Percentiles rank a stretch among this genome's conserved stretches.
Evolutionary conservation across 2,329 filamentous ascomycete genomes (phyloP).

Genomic region (Trematosphaeria pertusa): DNA sequence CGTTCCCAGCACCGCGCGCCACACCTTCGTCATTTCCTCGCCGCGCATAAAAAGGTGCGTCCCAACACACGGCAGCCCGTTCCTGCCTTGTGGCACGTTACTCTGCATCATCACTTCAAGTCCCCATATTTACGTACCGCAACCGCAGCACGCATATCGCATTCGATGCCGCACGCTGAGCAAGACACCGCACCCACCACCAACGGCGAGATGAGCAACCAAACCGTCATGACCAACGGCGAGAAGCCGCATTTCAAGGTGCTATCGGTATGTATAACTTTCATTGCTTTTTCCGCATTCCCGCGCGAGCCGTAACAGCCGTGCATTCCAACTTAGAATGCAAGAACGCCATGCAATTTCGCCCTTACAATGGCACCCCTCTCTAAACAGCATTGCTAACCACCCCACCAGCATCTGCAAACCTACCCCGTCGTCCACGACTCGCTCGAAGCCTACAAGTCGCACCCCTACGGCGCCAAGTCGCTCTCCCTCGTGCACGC

Average conservation of each 20-base stretch:
- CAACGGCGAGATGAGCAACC: slow-evolving; percentile 43
- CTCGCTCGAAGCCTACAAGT: slow-evolving; percentile 77
- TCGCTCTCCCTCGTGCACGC: slow-evolving; percentile 77
- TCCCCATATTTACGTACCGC: too few relatives aligned
- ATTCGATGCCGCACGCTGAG: slow-evolving; percentile 43
- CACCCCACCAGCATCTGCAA: slow-evolving; percentile 71
- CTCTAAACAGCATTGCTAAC: slow-evolving; percentile 12
- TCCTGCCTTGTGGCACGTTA: background rate
- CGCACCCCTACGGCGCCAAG: slow-evolving; percentile 82
- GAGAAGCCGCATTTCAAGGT: slow-evolving; percentile 49
- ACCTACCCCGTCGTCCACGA: slow-evolving; percentile 86
- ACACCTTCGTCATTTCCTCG: slow-evolving; percentile 1
- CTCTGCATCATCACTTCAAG: too few relatives aligned
- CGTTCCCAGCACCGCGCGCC: slow-evolving; percentile 11
- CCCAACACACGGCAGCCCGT: background rate
- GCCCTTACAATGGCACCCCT: too few relatives aligned
- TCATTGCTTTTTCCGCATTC: slow-evolving; percentile 6
- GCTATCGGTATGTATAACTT: slow-evolving; percentile 43
- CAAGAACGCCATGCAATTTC: too few relatives aligned
- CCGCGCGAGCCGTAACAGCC: slow-evolving; percentile 5
- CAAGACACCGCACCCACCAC: slow-evolving; percentile 25
- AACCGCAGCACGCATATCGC: background rate
- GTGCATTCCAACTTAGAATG: slow-evolving; percentile 7
- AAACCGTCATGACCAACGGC: slow-evolving; percentile 47
- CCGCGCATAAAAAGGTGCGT: background rate